Percentiles rank a stretch among this genome's conserved stretches.
Evolutionary conservation across 2,329 filamentous ascomycete genomes (phyloP).

Genomic region (Trichophyton benhamiae): DNA sequence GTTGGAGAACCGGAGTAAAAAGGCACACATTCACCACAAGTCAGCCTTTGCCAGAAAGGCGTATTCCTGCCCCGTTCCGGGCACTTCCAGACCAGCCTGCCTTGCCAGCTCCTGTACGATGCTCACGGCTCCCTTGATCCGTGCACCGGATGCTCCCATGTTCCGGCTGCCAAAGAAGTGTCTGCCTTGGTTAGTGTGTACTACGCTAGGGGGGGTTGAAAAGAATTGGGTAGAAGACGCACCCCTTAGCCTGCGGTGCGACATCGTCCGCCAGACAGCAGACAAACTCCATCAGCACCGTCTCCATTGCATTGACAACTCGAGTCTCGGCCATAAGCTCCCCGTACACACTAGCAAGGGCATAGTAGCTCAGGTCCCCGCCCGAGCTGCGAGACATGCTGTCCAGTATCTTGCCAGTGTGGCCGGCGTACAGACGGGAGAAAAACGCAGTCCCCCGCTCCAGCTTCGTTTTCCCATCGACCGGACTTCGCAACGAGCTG

Average conservation of each 20-base stretch:
- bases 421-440: constrained; percentile 18
- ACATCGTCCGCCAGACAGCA: constrained; percentile 21
- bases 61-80: constrained; percentile 11
- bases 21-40: constrained; percentile 6
- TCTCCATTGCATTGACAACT: constrained; percentile 17
- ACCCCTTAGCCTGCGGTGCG: constrained; percentile 21
- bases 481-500: constrained; percentile 14
- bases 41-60: constrained; percentile 13
- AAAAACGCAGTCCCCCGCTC: constrained; percentile 20
- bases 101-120: constrained; percentile 16
- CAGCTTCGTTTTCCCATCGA: constrained; percentile 13
- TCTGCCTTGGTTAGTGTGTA: constrained; percentile 6
- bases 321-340: constrained; percentile 19
- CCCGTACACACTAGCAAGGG: constrained; percentile 20
- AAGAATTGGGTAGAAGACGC: constrained; percentile 4
- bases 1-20: background rate
- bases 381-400: constrained; percentile 18
- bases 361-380: constrained; percentile 20
- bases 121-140: constrained; percentile 14
- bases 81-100: constrained; percentile 10
- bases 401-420: constrained; percentile 17
- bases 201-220: background rate
- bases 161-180: constrained; percentile 21
- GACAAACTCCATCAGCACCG: constrained; percentile 21
- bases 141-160: constrained; percentile 15